Conservation (phyloP, 2,329 filamentous ascomycete species). For the Lanzia echinophila region DNA sequence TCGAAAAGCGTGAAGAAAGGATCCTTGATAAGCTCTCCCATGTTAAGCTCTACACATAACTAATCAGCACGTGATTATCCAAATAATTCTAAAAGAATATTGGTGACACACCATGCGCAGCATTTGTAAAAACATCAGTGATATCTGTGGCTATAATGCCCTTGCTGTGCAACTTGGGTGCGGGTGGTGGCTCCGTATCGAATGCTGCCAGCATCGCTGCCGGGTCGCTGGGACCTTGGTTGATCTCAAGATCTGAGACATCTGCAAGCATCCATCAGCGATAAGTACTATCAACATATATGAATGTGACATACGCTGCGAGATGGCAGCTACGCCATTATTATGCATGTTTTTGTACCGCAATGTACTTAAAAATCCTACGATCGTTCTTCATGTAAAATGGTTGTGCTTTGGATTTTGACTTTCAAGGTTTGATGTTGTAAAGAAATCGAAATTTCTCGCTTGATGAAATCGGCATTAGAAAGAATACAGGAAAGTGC, state of each 20-base stretch:
- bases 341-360: slow-evolving; percentile 19
- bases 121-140: slow-evolving; percentile 47
- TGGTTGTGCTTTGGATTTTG: background rate
- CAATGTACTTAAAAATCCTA: background rate
- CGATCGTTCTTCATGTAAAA: background rate
- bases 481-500: background rate
- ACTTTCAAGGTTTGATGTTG: background rate
- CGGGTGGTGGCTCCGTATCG: slow-evolving; percentile 22
- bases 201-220: slow-evolving; percentile 21
- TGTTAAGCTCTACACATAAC: slow-evolving; percentile 53
- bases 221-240: slow-evolving; percentile 20
- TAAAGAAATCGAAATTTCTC: background rate
- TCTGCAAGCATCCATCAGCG: slow-evolving; percentile 20
- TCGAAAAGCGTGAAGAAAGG: slow-evolving; percentile 90
- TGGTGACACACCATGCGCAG: slow-evolving; percentile 42
- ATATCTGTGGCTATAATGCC: slow-evolving; percentile 53
- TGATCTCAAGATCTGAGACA: slow-evolving; percentile 24
- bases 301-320: slow-evolving; percentile 18
- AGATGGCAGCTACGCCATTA: slow-evolving; percentile 20
- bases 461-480: background rate
- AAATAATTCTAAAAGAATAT: slow-evolving; percentile 5
- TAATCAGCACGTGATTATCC: slow-evolving; percentile 23
- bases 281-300: background rate
- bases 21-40: slow-evolving; percentile 89
- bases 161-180: slow-evolving; percentile 31